phyloP scores from a whole-genome alignment of 768 basidiomycete species.

The Suillus spraguei region DNA sequence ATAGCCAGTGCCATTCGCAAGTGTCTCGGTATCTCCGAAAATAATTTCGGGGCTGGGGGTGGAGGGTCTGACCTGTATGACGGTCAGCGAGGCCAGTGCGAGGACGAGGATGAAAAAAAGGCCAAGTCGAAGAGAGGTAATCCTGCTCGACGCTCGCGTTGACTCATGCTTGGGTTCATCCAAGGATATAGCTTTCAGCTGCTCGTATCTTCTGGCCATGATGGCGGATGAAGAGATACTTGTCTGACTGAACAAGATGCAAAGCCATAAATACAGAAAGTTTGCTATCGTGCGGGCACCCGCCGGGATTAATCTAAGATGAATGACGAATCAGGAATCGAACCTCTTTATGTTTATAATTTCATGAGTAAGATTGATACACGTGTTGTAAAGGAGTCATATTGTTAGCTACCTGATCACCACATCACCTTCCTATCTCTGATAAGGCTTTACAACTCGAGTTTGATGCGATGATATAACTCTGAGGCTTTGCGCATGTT shows the following conservation, averaged over 20 bases:
- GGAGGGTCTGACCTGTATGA: constrained; percentile 11
- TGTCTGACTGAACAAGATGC: background rate
- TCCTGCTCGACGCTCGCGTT: constrained; percentile 1
- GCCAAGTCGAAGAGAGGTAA: constrained; percentile 17
- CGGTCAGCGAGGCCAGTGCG: constrained; percentile 14
- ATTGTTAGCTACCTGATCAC: constrained; percentile 5
- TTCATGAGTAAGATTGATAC: background rate
- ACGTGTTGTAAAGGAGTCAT: background rate
- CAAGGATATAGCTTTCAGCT: constrained; percentile 14
- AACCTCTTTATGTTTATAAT: background rate
- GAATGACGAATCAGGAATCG: background rate
- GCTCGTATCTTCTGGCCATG: constrained; percentile 26
- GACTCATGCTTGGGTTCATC: background rate
- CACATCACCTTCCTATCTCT: background rate
- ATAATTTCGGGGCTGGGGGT: constrained; percentile 8
- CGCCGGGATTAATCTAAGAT: background rate
- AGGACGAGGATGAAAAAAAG: constrained; percentile 18
- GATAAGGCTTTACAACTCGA: constrained; percentile 24
- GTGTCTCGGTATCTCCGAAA: background rate
- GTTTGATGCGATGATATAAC: constrained; percentile 41
- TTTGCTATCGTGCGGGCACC: background rate
- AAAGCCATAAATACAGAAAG: background rate
- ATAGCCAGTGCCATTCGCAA: background rate
- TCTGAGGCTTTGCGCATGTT: constrained; percentile 44
- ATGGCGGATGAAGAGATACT: constrained; percentile 7